phyloP scores from a whole-genome alignment of 352 stramenopile species.

The Pythium brassicae region DNA sequence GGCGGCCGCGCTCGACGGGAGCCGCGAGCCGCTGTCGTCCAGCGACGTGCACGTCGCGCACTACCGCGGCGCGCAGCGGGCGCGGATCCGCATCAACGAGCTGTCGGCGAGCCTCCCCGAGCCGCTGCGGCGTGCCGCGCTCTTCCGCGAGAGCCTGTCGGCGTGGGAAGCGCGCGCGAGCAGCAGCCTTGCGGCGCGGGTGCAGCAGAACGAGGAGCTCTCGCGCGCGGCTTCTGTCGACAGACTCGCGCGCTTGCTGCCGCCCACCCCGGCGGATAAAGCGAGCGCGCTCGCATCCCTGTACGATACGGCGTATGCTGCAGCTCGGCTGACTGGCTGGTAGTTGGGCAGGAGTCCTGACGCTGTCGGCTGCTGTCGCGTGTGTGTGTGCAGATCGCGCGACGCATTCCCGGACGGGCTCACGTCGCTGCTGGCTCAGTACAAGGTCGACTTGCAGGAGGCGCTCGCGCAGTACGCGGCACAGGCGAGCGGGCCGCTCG shows the following conservation, averaged over 20 bases:
- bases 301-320: slow-evolving; percentile 1
- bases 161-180: slow-evolving; percentile 19
- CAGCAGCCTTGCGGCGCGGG: slow-evolving; percentile 5
- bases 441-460: slow-evolving; percentile 46
- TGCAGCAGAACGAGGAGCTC: slow-evolving; percentile 12
- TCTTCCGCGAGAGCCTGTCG: slow-evolving; percentile 24
- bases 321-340: background rate
- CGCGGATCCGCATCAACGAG: slow-evolving; percentile 21
- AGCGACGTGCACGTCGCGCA: slow-evolving; percentile 26
- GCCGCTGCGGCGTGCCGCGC: slow-evolving; percentile 22
- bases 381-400: slow-evolving; percentile 17
- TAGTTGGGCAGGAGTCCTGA: background rate
- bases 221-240: slow-evolving; percentile 11
- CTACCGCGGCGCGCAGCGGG: slow-evolving; percentile 22
- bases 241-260: slow-evolving; percentile 25
- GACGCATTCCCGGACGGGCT: slow-evolving; percentile 53
- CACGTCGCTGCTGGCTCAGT: slow-evolving; percentile 41
- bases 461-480: slow-evolving; percentile 39
- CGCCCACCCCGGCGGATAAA: slow-evolving; percentile 34
- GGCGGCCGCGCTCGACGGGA: background rate
- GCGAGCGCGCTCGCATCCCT: slow-evolving; percentile 24
- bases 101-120: slow-evolving; percentile 20
- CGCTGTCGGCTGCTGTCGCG: background rate
- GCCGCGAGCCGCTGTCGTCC: slow-evolving; percentile 1
- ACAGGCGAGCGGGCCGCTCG: slow-evolving; percentile 18